These are phyloP conservation scores for Stachybotrys chartarum DNA, from an alignment of 2,329 filamentous ascomycete genomes.

Conservation along the genomic window DNA sequence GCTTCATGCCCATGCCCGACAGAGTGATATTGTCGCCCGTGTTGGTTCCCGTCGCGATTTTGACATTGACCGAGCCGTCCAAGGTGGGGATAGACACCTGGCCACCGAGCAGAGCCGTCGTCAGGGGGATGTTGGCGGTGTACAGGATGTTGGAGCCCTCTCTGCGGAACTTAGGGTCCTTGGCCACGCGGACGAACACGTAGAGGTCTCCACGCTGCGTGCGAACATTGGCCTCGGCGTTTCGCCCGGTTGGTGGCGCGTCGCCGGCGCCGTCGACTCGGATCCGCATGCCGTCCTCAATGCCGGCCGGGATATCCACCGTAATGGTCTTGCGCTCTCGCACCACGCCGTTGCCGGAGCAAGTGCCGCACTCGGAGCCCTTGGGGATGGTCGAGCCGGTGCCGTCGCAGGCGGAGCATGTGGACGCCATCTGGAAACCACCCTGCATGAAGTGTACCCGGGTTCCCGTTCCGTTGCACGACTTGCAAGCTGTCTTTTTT, in stretches of 20 bases:
- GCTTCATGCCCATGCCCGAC: constrained; percentile 89
- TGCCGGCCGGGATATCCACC: constrained; percentile 88
- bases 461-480: constrained; percentile 80
- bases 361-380: constrained; percentile 74
- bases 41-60: constrained; percentile 82
- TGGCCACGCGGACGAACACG: constrained; percentile 81
- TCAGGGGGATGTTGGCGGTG: constrained; percentile 84
- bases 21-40: constrained; percentile 90
- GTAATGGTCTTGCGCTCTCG: constrained; percentile 76
- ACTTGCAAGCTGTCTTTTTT: constrained; percentile 64
- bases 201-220: constrained; percentile 82
- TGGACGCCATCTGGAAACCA: constrained; percentile 93
- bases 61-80: constrained; percentile 83
- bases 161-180: constrained; percentile 83
- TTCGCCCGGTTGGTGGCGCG: constrained; percentile 67
- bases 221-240: constrained; percentile 53
- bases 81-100: constrained; percentile 86
- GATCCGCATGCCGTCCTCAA: constrained; percentile 94
- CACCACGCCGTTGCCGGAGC: constrained; percentile 75
- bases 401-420: constrained; percentile 75
- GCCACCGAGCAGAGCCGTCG: constrained; percentile 86
- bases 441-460: constrained; percentile 84
- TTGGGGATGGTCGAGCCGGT: constrained; percentile 68
- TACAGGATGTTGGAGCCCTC: constrained; percentile 86
- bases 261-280: constrained; percentile 83